Evolutionary conservation across 768 basidiomycete genomes (phyloP).

Genomic region (Multifurca ochricompacta): DNA sequence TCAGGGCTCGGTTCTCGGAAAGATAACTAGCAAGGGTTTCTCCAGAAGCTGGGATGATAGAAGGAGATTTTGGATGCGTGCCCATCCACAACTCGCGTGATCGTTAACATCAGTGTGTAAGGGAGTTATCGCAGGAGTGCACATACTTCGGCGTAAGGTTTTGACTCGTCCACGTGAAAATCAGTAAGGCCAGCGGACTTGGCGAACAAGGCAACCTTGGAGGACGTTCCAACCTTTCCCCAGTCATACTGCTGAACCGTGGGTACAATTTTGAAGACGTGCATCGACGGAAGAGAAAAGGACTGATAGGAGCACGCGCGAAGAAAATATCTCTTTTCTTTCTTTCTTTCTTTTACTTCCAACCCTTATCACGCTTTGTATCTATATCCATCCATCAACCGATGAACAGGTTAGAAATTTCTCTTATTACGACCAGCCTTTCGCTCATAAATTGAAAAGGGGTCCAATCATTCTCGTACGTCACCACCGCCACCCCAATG

Average conservation of each 20-base stretch:
- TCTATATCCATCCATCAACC: too few species aligned
- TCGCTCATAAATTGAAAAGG: constrained; percentile 6
- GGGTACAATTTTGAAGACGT: constrained; percentile 73
- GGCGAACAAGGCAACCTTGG: constrained; percentile 87
- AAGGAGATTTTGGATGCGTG: constrained; percentile 76
- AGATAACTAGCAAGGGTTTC: constrained; percentile 53
- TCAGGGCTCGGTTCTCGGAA: constrained; percentile 54
- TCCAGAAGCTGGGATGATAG: constrained; percentile 38
- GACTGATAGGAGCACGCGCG: neutral
- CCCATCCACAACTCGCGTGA: constrained; percentile 91
- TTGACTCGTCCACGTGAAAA: constrained; percentile 59
- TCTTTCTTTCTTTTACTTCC: too few species aligned
- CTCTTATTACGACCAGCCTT: neutral
- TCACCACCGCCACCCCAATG: neutral
- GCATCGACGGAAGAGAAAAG: neutral
- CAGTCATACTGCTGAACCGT: constrained; percentile 91
- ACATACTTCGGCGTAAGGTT: constrained; percentile 89
- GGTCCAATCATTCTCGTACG: constrained; percentile 20
- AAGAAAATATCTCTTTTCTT: neutral
- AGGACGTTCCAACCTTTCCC: constrained; percentile 76
- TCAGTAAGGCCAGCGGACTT: constrained; percentile 49
- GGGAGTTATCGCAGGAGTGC: neutral
- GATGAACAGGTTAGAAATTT: constrained; percentile 9
- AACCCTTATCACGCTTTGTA: too few species aligned
- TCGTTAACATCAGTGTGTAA: neutral